Evolutionary conservation across 2,329 filamentous ascomycete genomes (phyloP).

Genomic region (Arthrobotrys entomopaga): DNA sequence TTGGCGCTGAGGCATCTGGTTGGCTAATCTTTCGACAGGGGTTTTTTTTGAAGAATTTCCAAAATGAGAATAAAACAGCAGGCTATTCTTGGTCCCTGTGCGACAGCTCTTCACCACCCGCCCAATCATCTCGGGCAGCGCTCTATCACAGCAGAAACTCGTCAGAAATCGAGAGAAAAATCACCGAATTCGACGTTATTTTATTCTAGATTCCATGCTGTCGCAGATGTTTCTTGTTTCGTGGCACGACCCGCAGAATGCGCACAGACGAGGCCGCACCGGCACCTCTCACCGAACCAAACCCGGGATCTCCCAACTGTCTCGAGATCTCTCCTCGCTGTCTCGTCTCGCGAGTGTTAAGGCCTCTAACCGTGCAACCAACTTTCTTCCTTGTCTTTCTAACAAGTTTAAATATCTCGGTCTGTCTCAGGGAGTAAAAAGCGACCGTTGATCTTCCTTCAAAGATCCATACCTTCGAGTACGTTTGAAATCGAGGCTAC

Average conservation of each 20-base stretch:
- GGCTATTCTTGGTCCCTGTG: conserved; percentile 50
- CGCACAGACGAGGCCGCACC: no score
- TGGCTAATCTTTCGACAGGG: conserved; percentile 16
- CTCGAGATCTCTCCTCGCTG: no score
- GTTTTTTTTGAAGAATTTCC: conserved; percentile 11
- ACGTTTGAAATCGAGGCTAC: no score
- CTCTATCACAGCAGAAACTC: not conserved
- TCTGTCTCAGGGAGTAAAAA: no score
- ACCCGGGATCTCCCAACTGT: not conserved
- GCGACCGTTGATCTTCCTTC: no score
- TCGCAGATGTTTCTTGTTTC: conserved; percentile 1
- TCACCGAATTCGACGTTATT: not conserved
- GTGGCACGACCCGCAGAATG: conserved; percentile 1
- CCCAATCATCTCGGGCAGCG: conserved; percentile 26
- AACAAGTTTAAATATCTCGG: no score
- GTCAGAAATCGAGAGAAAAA: not conserved
- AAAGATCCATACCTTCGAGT: no score
- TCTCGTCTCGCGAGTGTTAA: no score
- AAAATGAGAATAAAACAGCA: conserved; percentile 7
- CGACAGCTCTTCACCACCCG: conserved; percentile 12
- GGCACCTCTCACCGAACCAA: not conserved
- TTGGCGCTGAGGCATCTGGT: conserved; percentile 25
- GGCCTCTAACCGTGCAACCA: no score
- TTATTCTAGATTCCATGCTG: not conserved
- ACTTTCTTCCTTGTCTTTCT: no score